Percentiles rank a stretch among this genome's conserved stretches.
Evolutionary conservation across 2,329 filamentous ascomycete species (phyloP).

Genomic region (Colletotrichum sp.): DNA sequence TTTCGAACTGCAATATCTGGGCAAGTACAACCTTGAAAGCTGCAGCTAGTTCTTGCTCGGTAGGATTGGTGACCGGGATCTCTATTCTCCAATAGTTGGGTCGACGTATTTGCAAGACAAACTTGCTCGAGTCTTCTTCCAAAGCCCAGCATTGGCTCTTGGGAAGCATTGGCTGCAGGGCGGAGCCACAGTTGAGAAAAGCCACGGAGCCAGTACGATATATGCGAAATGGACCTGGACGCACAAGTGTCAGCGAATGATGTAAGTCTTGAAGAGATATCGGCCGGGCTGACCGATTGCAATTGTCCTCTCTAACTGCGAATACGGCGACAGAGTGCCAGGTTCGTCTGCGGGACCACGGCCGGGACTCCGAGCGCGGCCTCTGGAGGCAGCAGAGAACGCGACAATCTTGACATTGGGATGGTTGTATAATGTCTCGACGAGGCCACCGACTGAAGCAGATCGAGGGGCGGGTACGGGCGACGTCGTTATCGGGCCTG

Average conservation of each 20-base stretch:
- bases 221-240: conserved; percentile 74
- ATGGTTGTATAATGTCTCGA: conserved; percentile 79
- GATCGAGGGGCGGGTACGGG: conserved; percentile 26
- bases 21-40: conserved; percentile 73
- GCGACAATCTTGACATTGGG: conserved; percentile 72
- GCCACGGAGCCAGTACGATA: conserved; percentile 88
- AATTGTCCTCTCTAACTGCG: conserved; percentile 79
- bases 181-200: conserved; percentile 84
- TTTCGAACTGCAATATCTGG: conserved; percentile 82
- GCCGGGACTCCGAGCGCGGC: conserved; percentile 35
- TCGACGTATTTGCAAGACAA: conserved; percentile 83
- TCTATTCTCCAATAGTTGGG: conserved; percentile 93
- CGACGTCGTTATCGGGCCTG: conserved; percentile 36
- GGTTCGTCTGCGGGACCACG: conserved; percentile 47
- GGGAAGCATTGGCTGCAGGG: conserved; percentile 85
- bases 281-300: conserved; percentile 67
- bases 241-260: conserved; percentile 10
- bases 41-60: conserved; percentile 68
- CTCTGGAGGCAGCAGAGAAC: conserved; percentile 46
- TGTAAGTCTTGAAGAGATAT: not conserved
- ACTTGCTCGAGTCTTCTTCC: conserved; percentile 78
- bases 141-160: conserved; percentile 96
- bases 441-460: conserved; percentile 35
- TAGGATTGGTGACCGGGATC: conserved; percentile 68
- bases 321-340: conserved; percentile 74